phyloP scores from a whole-genome alignment of 768 basidiomycete genomes.

The Suillus clintonianus region DNA sequence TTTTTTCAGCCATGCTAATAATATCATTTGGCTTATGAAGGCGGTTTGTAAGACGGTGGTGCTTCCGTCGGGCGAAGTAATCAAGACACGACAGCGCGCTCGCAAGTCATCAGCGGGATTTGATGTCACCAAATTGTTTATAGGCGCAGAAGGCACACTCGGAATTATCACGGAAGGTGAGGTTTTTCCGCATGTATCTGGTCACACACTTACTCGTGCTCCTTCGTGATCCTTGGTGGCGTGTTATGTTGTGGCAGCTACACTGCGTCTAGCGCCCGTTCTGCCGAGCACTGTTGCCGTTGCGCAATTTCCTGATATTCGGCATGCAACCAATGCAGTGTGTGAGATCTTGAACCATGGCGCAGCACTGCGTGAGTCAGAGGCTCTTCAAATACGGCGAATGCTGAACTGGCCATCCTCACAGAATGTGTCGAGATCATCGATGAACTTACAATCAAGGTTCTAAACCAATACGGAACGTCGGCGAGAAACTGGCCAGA shows the following conservation, averaged over 20 bases:
- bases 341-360: slow-evolving; percentile 38
- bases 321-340: slow-evolving; percentile 42
- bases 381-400: no score
- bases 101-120: slow-evolving; percentile 83
- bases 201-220: not conserved
- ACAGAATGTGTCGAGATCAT: slow-evolving; percentile 47
- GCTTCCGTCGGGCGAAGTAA: slow-evolving; percentile 75
- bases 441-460: slow-evolving; percentile 38
- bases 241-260: slow-evolving; percentile 45
- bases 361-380: slow-evolving; percentile 27
- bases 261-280: slow-evolving; percentile 73
- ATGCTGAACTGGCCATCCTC: not conserved
- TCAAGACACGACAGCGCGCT: slow-evolving; percentile 77
- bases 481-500: slow-evolving; percentile 31
- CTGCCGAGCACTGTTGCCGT: slow-evolving; percentile 78
- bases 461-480: slow-evolving; percentile 23
- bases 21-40: not conserved
- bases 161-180: slow-evolving; percentile 82
- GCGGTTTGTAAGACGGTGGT: slow-evolving; percentile 62
- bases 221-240: not conserved
- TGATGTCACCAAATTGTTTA: slow-evolving; percentile 80
- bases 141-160: slow-evolving; percentile 84
- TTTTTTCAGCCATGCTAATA: not conserved
- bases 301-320: slow-evolving; percentile 42
- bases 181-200: not conserved